Conservation (phyloP, 305 asterid genomes). For the Coffea humblotiana region DNA sequence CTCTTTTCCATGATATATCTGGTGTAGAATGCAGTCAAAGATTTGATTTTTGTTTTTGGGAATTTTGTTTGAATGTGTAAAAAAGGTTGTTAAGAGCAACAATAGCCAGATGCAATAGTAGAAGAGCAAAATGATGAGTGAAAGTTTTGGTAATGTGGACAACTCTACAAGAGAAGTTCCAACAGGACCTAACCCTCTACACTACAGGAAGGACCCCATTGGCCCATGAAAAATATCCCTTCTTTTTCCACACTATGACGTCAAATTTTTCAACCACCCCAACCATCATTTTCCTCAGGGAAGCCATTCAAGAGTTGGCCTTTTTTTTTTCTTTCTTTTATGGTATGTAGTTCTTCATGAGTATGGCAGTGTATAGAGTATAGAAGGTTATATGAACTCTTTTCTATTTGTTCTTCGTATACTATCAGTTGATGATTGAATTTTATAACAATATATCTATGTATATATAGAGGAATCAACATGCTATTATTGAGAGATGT, state of each 20-base stretch:
- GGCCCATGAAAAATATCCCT: neutral
- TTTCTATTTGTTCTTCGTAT: no score
- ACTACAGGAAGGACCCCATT: slow-evolving; percentile 18
- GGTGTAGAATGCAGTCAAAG: no score
- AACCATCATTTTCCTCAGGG: no score
- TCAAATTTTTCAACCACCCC: neutral
- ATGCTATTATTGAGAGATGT: no score
- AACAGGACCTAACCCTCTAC: slow-evolving; percentile 34
- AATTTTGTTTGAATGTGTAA: neutral
- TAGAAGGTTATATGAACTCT: neutral
- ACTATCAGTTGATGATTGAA: neutral
- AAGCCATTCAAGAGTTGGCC: neutral
- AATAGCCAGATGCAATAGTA: neutral
- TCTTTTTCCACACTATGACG: neutral
- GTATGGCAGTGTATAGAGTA: neutral
- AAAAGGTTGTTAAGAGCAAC: neutral
- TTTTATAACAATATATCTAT: no score
- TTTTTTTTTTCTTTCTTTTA: neutral
- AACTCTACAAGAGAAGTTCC: slow-evolving; percentile 26
- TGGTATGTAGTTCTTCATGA: neutral
- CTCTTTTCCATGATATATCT: neutral
- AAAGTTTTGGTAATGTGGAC: slow-evolving; percentile 3
- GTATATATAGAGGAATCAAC: no score
- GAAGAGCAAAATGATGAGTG: neutral
- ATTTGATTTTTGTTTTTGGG: neutral